phyloP scores from a whole-genome alignment of 2,329 filamentous ascomycete genomes.

The Atkinsonella hypoxylon region DNA sequence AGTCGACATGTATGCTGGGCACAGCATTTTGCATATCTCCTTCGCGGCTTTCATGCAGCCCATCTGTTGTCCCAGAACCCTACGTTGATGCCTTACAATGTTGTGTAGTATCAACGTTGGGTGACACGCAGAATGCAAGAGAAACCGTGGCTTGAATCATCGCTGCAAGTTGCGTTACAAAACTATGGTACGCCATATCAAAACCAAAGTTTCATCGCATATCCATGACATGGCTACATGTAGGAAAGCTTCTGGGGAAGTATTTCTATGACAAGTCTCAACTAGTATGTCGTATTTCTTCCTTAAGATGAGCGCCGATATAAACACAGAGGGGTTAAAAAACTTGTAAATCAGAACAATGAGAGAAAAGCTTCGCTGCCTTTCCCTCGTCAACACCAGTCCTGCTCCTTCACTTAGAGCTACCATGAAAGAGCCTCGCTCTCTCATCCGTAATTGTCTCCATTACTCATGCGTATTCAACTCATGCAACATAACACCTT shows the following conservation, averaged over 20 bases:
- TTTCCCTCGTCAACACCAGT: not conserved
- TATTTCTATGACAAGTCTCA: too few relatives aligned
- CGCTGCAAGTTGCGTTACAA: too few relatives aligned
- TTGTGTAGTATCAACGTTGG: not conserved
- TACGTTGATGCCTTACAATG: not conserved
- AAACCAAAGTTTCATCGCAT: too few relatives aligned
- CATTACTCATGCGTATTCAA: slow-evolving; percentile 7
- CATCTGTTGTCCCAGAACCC: not conserved
- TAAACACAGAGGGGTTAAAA: not conserved
- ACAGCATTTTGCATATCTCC: not conserved
- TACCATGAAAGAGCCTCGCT: not conserved
- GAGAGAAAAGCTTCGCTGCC: not conserved
- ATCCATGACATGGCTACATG: too few relatives aligned
- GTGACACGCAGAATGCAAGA: not conserved
- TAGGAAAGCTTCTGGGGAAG: too few relatives aligned
- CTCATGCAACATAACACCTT: slow-evolving; percentile 9
- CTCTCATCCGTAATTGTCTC: not conserved
- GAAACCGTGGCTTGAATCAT: not conserved
- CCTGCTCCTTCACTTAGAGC: not conserved
- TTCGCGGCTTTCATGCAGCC: not conserved
- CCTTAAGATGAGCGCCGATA: not conserved
- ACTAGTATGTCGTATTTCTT: too few relatives aligned
- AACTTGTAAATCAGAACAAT: not conserved
- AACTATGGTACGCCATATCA: too few relatives aligned
- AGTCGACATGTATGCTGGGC: not conserved